These are phyloP conservation scores for Pichia manshurica DNA, from an alignment of 805 yeast species.

Conservation along the genomic window DNA sequence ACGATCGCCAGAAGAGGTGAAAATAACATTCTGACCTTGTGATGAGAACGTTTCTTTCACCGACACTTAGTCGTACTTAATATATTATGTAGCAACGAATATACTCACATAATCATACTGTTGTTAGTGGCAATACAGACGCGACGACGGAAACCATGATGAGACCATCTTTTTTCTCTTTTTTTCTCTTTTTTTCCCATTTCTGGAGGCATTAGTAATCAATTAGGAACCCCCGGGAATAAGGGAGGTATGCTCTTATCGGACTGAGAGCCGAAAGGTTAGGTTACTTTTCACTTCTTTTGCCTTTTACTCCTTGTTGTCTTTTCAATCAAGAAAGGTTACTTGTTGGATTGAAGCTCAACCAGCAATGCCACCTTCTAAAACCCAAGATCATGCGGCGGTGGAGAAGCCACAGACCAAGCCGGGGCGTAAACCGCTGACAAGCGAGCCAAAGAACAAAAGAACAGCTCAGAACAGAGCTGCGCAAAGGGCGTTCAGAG, in stretches of 20 bases:
- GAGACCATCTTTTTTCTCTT: too few relatives aligned
- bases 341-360: neutral
- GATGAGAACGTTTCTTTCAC: too few relatives aligned
- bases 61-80: too few relatives aligned
- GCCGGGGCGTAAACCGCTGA: slow-evolving; percentile 79
- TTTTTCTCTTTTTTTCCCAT: too few relatives aligned
- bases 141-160: neutral
- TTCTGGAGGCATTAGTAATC: too few relatives aligned
- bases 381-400: slow-evolving; percentile 11
- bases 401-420: slow-evolving; percentile 28
- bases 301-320: neutral
- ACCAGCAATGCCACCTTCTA: slow-evolving; percentile 4
- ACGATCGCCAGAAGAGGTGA: neutral
- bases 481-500: slow-evolving; percentile 96
- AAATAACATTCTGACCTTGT: neutral
- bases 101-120: too few relatives aligned
- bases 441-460: slow-evolving; percentile 70
- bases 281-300: too few relatives aligned
- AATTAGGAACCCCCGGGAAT: too few relatives aligned
- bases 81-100: too few relatives aligned
- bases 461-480: slow-evolving; percentile 96
- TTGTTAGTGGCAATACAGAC: neutral
- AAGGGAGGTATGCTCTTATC: too few relatives aligned
- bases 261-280: too few relatives aligned
- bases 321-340: neutral